Percentiles rank a stretch among this genome's conserved stretches.
phyloP scores from a whole-genome alignment of 257 asterid species.

The Prunella vulgaris region DNA sequence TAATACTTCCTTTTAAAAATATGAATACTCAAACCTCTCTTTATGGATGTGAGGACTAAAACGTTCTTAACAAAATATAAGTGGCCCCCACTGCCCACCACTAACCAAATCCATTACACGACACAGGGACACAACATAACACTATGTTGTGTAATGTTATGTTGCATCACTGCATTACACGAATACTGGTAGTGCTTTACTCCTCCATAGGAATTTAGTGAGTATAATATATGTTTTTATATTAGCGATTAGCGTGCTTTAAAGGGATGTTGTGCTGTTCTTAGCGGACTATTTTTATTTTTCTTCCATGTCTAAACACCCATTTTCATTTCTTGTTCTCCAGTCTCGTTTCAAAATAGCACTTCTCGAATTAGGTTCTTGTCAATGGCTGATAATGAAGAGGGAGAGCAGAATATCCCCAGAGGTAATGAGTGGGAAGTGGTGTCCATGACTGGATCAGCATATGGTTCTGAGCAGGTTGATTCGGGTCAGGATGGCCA shows the following conservation, averaged over 20 bases:
- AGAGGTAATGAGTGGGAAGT: constrained; percentile 94
- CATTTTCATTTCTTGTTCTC: neutral
- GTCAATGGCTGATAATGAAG: constrained; percentile 56
- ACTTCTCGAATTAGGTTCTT: constrained; percentile 7
- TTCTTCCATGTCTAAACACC: neutral
- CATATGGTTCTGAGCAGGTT: constrained; percentile 47
- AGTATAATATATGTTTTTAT: neutral
- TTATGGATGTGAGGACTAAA: neutral
- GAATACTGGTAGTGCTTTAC: neutral
- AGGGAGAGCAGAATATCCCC: constrained; percentile 40
- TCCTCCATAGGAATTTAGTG: neutral
- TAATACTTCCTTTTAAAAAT: neutral
- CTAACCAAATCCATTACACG: neutral
- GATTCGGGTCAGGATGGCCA: constrained; percentile 32
- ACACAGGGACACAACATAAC: neutral
- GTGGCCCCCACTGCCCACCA: neutral
- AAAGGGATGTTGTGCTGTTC: neutral
- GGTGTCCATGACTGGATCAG: constrained; percentile 74
- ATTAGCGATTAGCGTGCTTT: neutral
- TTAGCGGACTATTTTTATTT: neutral
- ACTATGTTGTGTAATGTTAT: neutral
- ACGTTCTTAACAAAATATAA: neutral
- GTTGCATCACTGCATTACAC: neutral
- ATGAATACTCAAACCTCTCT: neutral
- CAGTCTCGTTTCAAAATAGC: neutral